Base-by-base conservation (phyloP, 1,284 basidiomycete species). In the Cutaneotrichosporon mucoides region DNA sequence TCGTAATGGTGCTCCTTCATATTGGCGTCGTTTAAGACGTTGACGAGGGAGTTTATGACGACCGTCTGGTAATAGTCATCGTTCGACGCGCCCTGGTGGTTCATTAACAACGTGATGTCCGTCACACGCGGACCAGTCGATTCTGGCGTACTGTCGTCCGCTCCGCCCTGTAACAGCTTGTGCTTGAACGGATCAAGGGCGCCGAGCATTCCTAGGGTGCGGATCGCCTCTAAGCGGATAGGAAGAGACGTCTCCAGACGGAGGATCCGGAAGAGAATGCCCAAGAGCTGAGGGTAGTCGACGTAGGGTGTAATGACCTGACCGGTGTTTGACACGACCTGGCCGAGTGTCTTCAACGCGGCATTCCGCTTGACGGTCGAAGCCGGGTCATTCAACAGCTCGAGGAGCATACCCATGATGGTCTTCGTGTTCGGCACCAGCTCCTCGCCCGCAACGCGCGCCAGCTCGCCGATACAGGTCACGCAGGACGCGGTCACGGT, bases 51-150 rank as follows among this genome's bases (percentile, higher is more conserved):
- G 49, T 88, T 89, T 77, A 99, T 91, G 44, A 94, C 95, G 4
- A 96, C 92, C 6, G 92, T 93, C 75, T 99, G 96, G 79, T 94
- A 99, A 78, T 97, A 99, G 73, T 99, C 96, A 68, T 99, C 96
- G 33, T 78, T 86, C 84, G 65, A 87, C 81, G 59, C 85, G 80
- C 63, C 83, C 82, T 73, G 77, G 8, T 78, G 79, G 68, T 83
- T 82, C 65, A 83, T 82, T 13, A 84, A 77, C 52, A 84, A 78
- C 8, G 81, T 81, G 36, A 84, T 81, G 66, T 85, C 84, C 34
- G 83, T 83, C 36, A 81, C 79, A 48, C 80, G 77, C 42, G 80
- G 76, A 11, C 79, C 79, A 12, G 76, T 70, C 38, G 76, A 74
- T 61, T 81, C 61, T 82, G 76, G 70, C 34, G 77, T 84, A 0